Base-by-base conservation (phyloP, 306 rosid species). In the Cyclanthera cordifolia region DNA sequence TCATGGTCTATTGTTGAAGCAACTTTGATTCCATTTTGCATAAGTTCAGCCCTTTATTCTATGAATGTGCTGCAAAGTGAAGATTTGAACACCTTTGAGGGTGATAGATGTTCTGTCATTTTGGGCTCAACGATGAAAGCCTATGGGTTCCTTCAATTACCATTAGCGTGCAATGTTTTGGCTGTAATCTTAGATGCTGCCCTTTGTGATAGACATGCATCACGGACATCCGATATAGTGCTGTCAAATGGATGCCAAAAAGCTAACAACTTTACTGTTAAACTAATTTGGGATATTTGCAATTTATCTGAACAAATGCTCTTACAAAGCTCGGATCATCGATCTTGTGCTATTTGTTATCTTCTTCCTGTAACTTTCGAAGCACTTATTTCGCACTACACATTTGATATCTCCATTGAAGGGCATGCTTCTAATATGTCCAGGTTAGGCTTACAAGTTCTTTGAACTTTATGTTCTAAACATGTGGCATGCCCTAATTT, bases 281-380 rank as follows among this genome's bases (percentile, higher is more conserved):
- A 56, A 64, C 76, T 91, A 74, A 85, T 79, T 46, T 86, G 86
- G 88, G 82, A 83, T 28, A 71, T 91, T 64, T 80, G 91, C 67
- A 79, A 75, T 77, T 69, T 85, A 86, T 78, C 79, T 73, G 96
- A 88, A 66, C 78, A 67, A 72, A 80, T 91, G 90, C 86, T 91
- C 75, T 72, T 73, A 67, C 84, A 83, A 39, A 79, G 91, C 81
- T 78, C 77, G 63, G 96, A 91, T 77, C 86, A 83, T 50, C 88
- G 97, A 71, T 83, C 96, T 67, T 85, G 85, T 53, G 89, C 83
- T 3, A 83, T 84, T 74, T 77, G 78, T 39, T 79, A 85, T 79
- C 86, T 91, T 86, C 94, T 91, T 74, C 97, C 97, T 54, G 58
- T 74, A 50, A 72, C 80, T 73, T 85, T 85, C 73, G 87, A 85